Evolutionary conservation across 164 flowering plant species (phyloP).

Genomic region (Tinospora cordifolia): DNA sequence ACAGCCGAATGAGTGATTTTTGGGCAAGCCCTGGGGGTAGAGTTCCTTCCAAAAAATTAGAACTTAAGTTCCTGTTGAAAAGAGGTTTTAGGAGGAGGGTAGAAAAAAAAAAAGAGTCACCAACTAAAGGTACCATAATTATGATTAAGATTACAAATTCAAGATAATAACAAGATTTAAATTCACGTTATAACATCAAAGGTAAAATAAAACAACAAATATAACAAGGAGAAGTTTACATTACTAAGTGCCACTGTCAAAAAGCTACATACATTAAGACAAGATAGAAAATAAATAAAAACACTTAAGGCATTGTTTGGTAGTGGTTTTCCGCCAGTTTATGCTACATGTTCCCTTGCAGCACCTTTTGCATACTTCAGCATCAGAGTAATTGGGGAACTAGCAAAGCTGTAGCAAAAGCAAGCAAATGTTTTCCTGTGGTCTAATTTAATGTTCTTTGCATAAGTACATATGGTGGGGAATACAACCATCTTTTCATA

Average conservation of each 20-base stretch:
- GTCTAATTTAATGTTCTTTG: background rate
- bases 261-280: background rate
- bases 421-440: background rate
- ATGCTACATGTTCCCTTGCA: background rate
- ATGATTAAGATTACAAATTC: background rate
- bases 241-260: background rate
- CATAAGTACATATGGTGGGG: too few species aligned
- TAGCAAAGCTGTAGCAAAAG: background rate
- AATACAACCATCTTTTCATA: too few species aligned
- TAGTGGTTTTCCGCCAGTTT: background rate
- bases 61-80: constrained; percentile 78
- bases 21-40: constrained; percentile 81
- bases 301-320: background rate
- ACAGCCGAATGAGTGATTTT: constrained; percentile 64
- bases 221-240: background rate
- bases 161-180: background rate
- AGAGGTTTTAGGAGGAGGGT: too few species aligned
- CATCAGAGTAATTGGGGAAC: background rate
- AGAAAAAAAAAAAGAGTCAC: background rate
- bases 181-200: background rate
- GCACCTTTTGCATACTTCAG: background rate
- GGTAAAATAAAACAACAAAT: background rate
- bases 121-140: background rate
- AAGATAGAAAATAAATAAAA: background rate
- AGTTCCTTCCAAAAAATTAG: constrained; percentile 65